Conservation (phyloP, 805 yeast genomes). For the Kodamaea nitidulidarum region DNA sequence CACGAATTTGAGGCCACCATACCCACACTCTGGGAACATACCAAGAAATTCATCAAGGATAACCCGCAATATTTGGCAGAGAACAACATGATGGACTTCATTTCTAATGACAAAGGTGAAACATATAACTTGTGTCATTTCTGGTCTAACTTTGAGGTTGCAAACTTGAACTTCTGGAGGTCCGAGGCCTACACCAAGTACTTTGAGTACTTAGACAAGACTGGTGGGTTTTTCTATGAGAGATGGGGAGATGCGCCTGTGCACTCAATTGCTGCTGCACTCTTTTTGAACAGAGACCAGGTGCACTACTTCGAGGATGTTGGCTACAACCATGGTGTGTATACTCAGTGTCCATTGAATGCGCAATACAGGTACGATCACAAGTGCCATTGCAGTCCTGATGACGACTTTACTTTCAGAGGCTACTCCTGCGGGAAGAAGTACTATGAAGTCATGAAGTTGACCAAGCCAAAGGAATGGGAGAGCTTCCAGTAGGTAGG, state of each 20-base stretch:
- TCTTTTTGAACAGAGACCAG: slow-evolving; percentile 65
- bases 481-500: background rate
- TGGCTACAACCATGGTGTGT: slow-evolving; percentile 82
- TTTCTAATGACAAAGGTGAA: slow-evolving; percentile 64
- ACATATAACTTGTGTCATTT: slow-evolving; percentile 80
- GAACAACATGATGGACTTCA: slow-evolving; percentile 64
- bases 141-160: slow-evolving; percentile 90
- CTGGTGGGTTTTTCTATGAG: slow-evolving; percentile 88
- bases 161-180: slow-evolving; percentile 70
- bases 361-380: slow-evolving; percentile 48
- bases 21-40: slow-evolving; percentile 76
- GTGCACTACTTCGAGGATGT: slow-evolving; percentile 79
- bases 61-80: slow-evolving; percentile 59
- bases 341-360: slow-evolving; percentile 74
- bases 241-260: slow-evolving; percentile 96
- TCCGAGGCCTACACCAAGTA: slow-evolving; percentile 63
- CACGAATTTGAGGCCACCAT: slow-evolving; percentile 82
- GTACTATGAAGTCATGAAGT: slow-evolving; percentile 28
- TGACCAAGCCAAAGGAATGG: slow-evolving; percentile 22
- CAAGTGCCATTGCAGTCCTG: slow-evolving; percentile 71
- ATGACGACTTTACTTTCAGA: slow-evolving; percentile 70
- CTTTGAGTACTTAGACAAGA: slow-evolving; percentile 68
- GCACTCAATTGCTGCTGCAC: slow-evolving; percentile 81
- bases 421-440: slow-evolving; percentile 31
- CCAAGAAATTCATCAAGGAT: slow-evolving; percentile 59